phyloP scores from a whole-genome alignment of 2,329 filamentous ascomycete species.

The Fusarium compactum region DNA sequence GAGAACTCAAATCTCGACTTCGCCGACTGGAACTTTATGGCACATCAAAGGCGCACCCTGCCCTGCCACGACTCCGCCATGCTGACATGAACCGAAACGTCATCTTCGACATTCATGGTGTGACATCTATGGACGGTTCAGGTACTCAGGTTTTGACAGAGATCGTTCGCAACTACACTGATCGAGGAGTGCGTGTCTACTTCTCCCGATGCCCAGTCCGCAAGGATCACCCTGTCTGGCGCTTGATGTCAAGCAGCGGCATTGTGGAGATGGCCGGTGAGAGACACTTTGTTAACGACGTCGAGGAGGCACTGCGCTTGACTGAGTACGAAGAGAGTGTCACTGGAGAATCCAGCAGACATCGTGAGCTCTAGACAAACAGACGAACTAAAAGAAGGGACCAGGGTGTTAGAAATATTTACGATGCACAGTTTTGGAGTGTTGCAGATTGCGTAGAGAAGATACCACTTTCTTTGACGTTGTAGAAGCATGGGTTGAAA shows the following conservation, averaged over 20 bases:
- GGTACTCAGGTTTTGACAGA: slow-evolving; percentile 92
- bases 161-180: slow-evolving; percentile 85
- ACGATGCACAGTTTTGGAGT: not conserved
- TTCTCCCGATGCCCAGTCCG: slow-evolving; percentile 70
- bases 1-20: slow-evolving; percentile 86
- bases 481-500: slow-evolving; percentile 7
- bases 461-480: slow-evolving; percentile 27
- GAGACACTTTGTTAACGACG: slow-evolving; percentile 81
- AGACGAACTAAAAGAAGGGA: not conserved
- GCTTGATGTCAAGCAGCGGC: slow-evolving; percentile 80
- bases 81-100: slow-evolving; percentile 90
- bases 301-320: slow-evolving; percentile 85
- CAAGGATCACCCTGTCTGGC: slow-evolving; percentile 70
- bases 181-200: slow-evolving; percentile 80
- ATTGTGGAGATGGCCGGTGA: slow-evolving; percentile 86
- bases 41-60: slow-evolving; percentile 86
- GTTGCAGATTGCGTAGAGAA: slow-evolving; percentile 10
- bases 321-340: slow-evolving; percentile 77
- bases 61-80: slow-evolving; percentile 80
- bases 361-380: slow-evolving; percentile 9
- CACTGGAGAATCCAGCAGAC: slow-evolving; percentile 42
- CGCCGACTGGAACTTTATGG: slow-evolving; percentile 90
- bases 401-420: not conserved
- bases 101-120: slow-evolving; percentile 98
- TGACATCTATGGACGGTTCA: slow-evolving; percentile 92